Evolutionary conservation across 352 stramenopile genomes (phyloP).

Genomic region (Globisporangium lucens): DNA sequence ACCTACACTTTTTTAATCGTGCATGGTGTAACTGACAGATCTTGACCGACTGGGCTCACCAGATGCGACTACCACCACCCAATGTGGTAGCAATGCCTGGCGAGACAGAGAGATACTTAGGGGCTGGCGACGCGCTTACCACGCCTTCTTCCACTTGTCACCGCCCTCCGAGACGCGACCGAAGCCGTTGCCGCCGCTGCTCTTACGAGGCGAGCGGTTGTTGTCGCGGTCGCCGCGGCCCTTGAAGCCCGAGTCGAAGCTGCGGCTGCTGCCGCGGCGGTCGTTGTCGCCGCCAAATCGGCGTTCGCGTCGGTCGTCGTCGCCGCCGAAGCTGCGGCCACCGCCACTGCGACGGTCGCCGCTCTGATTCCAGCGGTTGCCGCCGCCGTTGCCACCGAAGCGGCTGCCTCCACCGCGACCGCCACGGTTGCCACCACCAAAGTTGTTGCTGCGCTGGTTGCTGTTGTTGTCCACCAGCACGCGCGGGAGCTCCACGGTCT

Average conservation of each 20-base stretch:
- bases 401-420: slow-evolving; percentile 24
- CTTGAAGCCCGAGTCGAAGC: slow-evolving; percentile 40
- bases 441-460: slow-evolving; percentile 24
- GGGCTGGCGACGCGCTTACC: slow-evolving; percentile 11
- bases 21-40: not conserved
- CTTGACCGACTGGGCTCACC: slow-evolving; percentile 4
- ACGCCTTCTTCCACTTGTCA: slow-evolving; percentile 28
- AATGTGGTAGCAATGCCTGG: slow-evolving; percentile 4
- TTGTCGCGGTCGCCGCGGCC: slow-evolving; percentile 19
- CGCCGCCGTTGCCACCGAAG: slow-evolving; percentile 27
- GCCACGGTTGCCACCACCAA: slow-evolving; percentile 20
- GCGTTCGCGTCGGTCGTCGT: slow-evolving; percentile 23
- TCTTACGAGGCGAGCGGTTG: slow-evolving; percentile 22
- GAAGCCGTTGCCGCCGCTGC: slow-evolving; percentile 21
- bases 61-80: not conserved
- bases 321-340: slow-evolving; percentile 21
- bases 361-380: slow-evolving; percentile 26
- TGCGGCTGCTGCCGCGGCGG: slow-evolving; percentile 24
- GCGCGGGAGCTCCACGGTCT: slow-evolving; percentile 50
- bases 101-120: not conserved
- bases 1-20: slow-evolving; percentile 10
- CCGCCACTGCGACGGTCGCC: slow-evolving; percentile 19
- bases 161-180: slow-evolving; percentile 36
- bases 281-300: slow-evolving; percentile 17
- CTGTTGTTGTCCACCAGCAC: slow-evolving; percentile 41